A percentile compares a stretch with the other conserved stretches of the same genome.
These are phyloP conservation scores for Boletus bicolor DNA, from an alignment of 768 basidiomycete genomes.

Conservation along the genomic window DNA sequence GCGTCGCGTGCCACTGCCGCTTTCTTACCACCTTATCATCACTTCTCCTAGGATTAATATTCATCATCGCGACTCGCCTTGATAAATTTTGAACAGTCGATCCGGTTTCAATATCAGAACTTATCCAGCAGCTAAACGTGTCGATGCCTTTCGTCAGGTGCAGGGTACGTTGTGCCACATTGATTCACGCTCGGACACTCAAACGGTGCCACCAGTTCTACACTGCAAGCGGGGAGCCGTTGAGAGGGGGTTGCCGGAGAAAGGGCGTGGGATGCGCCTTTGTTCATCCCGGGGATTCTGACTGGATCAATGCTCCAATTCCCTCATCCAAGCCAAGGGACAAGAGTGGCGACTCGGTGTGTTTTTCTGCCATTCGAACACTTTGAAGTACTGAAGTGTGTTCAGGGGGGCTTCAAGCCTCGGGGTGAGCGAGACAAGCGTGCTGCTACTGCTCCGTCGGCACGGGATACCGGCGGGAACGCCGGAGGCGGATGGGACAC, in stretches of 20 bases:
- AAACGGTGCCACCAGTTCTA: constrained; percentile 23
- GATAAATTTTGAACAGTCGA: not conserved
- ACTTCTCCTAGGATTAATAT: not conserved
- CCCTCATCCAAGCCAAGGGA: constrained; percentile 8
- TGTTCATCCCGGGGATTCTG: constrained; percentile 29
- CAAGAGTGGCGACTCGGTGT: constrained; percentile 18
- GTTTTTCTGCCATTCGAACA: not conserved
- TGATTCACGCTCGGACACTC: constrained; percentile 4
- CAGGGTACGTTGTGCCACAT: constrained; percentile 18
- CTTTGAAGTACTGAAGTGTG: not conserved
- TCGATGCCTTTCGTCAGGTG: constrained; percentile 23
- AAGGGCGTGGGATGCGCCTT: constrained; percentile 24
- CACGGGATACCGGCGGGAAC: not conserved
- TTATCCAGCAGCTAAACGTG: constrained; percentile 1
- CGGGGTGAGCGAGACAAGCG: constrained; percentile 3
- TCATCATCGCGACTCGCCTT: not conserved
- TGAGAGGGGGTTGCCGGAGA: constrained; percentile 26
- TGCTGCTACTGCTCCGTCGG: not conserved
- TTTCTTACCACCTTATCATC: not conserved
- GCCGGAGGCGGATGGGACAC: constrained; percentile 6
- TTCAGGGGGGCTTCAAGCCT: constrained; percentile 10
- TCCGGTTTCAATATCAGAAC: not conserved
- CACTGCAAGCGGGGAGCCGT: constrained; percentile 28
- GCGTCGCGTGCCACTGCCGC: constrained; percentile 4
- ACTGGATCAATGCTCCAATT: constrained; percentile 21